These are phyloP conservation scores for Tolypocladium paradoxum DNA, from an alignment of 2,329 filamentous ascomycete species.

Conservation along the genomic window DNA sequence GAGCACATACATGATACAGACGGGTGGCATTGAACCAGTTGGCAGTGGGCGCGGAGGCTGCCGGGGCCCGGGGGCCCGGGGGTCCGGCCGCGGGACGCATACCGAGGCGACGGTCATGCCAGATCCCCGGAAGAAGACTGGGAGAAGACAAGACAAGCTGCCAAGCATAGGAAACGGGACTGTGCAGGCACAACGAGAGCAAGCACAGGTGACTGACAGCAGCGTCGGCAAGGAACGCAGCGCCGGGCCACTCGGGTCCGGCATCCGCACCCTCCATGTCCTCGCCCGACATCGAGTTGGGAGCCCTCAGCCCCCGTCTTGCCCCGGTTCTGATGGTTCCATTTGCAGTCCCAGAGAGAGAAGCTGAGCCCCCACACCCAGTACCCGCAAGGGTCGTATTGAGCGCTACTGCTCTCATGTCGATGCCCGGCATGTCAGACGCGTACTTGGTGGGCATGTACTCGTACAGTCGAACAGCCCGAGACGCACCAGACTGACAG, in stretches of 20 bases:
- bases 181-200: no score
- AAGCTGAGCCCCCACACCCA: background rate
- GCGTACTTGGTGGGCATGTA: no score
- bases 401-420: background rate
- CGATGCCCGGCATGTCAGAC: no score
- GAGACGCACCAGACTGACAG: background rate
- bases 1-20: no score
- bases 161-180: background rate
- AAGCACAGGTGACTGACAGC: no score
- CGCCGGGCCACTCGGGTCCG: background rate
- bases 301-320: background rate
- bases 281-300: background rate
- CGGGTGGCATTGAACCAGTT: background rate
- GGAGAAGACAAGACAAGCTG: background rate
- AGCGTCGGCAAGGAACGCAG: no score
- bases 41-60: background rate
- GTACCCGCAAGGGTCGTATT: background rate
- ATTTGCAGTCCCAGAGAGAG: background rate
- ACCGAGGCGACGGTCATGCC: background rate
- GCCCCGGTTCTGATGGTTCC: background rate
- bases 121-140: background rate
- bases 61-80: background rate
- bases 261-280: background rate
- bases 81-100: background rate
- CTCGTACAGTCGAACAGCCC: no score